Conservation (phyloP, 192 early-diverging fungal genomes). For the Dimargaris verticillata region DNA sequence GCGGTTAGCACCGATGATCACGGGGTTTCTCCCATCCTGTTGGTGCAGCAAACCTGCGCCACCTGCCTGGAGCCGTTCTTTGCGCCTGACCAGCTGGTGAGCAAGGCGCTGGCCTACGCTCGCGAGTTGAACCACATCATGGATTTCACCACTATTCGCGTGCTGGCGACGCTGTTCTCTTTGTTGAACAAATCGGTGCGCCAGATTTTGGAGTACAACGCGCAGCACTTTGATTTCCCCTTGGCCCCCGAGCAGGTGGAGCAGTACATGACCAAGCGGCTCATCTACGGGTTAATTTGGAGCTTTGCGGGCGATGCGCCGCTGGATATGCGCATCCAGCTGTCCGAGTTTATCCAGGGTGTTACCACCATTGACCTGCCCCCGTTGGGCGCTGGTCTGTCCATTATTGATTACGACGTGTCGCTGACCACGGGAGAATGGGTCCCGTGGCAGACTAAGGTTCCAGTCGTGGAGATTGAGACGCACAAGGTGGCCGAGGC, state of each 20-base stretch:
- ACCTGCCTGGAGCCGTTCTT: constrained; percentile 55
- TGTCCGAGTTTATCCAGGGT: constrained; percentile 71
- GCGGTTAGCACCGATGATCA: constrained; percentile 27
- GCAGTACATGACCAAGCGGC: constrained; percentile 62
- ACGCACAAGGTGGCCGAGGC: constrained; percentile 71
- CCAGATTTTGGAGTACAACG: constrained; percentile 76
- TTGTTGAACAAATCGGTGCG: constrained; percentile 77
- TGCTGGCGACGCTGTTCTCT: constrained; percentile 72
- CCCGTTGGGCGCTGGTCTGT: constrained; percentile 17
- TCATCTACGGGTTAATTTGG: constrained; percentile 77
- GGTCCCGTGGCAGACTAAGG: constrained; percentile 75
- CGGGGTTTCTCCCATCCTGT: constrained; percentile 36
- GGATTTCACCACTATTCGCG: constrained; percentile 86
- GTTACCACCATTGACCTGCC: constrained; percentile 63
- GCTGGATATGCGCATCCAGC: constrained; percentile 42
- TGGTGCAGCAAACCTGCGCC: constrained; percentile 61
- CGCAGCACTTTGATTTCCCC: constrained; percentile 88
- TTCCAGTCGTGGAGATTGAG: constrained; percentile 91
- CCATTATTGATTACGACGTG: constrained; percentile 85
- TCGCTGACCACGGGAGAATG: constrained; percentile 65
- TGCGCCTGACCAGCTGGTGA: constrained; percentile 55
- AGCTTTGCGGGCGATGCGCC: constrained; percentile 85
- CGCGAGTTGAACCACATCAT: constrained; percentile 81
- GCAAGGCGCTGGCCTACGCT: constrained; percentile 49
- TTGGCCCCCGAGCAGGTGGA: constrained; percentile 62